These are phyloP conservation scores for Saccharomycopsis crataegensis DNA, from an alignment of 1,139 yeast species.

Conservation along the genomic window DNA sequence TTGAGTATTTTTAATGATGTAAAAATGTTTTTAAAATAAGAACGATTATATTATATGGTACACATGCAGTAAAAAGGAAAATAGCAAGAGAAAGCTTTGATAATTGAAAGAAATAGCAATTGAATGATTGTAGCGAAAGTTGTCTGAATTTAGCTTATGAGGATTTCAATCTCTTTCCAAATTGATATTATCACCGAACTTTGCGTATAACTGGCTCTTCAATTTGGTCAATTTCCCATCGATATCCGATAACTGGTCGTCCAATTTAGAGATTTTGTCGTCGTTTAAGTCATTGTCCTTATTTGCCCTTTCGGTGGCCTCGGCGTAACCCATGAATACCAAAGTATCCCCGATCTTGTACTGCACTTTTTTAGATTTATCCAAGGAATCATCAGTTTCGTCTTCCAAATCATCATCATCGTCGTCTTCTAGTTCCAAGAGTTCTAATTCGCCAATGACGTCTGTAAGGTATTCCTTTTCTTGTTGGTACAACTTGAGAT, in stretches of 20 bases:
- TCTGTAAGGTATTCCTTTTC: conserved; percentile 91
- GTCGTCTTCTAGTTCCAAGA: conserved; percentile 69
- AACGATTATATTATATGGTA: neutral
- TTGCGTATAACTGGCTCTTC: conserved; percentile 72
- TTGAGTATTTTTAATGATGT: too few relatives aligned
- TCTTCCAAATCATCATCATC: conserved; percentile 20
- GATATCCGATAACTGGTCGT: conserved; percentile 41
- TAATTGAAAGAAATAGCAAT: too few relatives aligned
- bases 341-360: conserved; percentile 72
- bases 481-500: conserved; percentile 42
- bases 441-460: conserved; percentile 74
- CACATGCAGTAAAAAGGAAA: neutral
- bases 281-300: conserved; percentile 47
- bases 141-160: too few relatives aligned
- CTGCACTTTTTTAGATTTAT: conserved; percentile 33
- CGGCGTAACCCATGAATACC: conserved; percentile 54
- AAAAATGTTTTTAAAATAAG: too few relatives aligned
- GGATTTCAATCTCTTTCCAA: conserved; percentile 42
- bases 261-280: conserved; percentile 39
- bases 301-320: conserved; percentile 64
- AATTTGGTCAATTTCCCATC: conserved; percentile 50
- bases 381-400: conserved; percentile 26
- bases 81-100: too few relatives aligned
- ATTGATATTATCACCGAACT: conserved; percentile 86
- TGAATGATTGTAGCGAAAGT: too few relatives aligned